Percentiles rank a stretch among this genome's conserved stretches.
These are phyloP conservation scores for Phaeosphaeria sp. DNA, from an alignment of 2,329 filamentous ascomycete species.

Conservation along the genomic window DNA sequence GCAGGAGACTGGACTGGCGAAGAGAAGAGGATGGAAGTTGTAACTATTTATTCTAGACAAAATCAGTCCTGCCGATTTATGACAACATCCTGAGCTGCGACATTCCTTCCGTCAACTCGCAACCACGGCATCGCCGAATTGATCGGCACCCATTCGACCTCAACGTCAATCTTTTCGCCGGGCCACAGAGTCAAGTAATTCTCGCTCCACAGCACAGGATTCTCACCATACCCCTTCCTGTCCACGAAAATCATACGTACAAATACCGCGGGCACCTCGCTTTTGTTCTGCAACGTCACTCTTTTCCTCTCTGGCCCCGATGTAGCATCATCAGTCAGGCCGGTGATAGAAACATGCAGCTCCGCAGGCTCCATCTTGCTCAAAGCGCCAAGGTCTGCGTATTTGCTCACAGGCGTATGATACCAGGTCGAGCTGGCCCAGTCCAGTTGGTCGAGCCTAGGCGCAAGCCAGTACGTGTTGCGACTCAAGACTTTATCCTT, in stretches of 20 bases:
- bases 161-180: slow-evolving; percentile 55
- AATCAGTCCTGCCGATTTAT: background rate
- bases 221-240: slow-evolving; percentile 52
- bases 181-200: slow-evolving; percentile 70
- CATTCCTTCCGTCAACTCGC: slow-evolving; percentile 16
- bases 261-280: slow-evolving; percentile 64
- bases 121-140: background rate
- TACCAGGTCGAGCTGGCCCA: slow-evolving; percentile 67
- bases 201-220: slow-evolving; percentile 65
- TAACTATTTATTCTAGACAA: slow-evolving; percentile 12
- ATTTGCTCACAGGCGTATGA: slow-evolving; percentile 63
- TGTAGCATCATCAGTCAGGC: no score
- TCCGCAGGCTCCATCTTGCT: slow-evolving; percentile 26
- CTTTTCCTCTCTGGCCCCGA: slow-evolving; percentile 20
- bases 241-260: slow-evolving; percentile 61
- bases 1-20: slow-evolving; percentile 53
- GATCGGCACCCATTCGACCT: slow-evolving; percentile 1
- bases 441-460: slow-evolving; percentile 57
- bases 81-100: background rate
- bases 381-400: slow-evolving; percentile 58
- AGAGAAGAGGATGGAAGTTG: slow-evolving; percentile 55
- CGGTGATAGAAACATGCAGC: background rate
- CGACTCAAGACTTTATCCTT: slow-evolving; percentile 54
- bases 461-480: slow-evolving; percentile 67
- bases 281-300: slow-evolving; percentile 61